These are phyloP conservation scores for Leishmania guyanensis DNA, from an alignment of 208 protist species.

Conservation along the genomic window DNA sequence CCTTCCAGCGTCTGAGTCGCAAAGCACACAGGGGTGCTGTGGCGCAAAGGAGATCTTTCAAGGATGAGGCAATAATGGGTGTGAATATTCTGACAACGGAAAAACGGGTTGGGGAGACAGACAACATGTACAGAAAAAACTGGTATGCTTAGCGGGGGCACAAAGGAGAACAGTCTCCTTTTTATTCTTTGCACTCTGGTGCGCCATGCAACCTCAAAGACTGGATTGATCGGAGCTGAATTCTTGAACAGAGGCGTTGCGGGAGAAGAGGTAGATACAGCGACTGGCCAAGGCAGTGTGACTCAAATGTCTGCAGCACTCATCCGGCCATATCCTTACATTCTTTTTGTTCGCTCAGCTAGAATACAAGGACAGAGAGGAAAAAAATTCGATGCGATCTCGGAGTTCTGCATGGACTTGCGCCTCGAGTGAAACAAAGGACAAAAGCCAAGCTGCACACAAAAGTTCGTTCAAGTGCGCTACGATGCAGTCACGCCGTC, in stretches of 20 bases:
- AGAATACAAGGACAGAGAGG: background rate
- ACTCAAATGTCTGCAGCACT: background rate
- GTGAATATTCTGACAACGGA: background rate
- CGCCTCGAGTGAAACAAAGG: background rate
- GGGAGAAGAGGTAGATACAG: background rate
- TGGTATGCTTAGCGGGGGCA: background rate
- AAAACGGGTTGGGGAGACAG: background rate
- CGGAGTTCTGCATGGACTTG: background rate
- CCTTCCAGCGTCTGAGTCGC: background rate
- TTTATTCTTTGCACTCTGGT: no score
- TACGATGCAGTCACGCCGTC: slow-evolving; percentile 4
- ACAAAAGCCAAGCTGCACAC: background rate
- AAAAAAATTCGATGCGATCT: background rate
- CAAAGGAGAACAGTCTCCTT: background rate
- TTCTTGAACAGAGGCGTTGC: background rate
- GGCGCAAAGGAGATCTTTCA: background rate
- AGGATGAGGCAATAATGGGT: background rate
- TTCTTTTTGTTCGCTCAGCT: background rate
- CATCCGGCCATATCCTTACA: background rate
- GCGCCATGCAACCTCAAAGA: background rate
- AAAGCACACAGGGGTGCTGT: background rate
- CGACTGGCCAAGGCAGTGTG: background rate
- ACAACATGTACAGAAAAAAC: no score
- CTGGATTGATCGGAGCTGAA: background rate
- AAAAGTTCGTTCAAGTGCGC: background rate